Percentiles rank a stretch among this genome's conserved stretches.
These are phyloP conservation scores for Poteriospumella lacustris DNA, from an alignment of 108 stramenopile genomes.

Conservation along the genomic window DNA sequence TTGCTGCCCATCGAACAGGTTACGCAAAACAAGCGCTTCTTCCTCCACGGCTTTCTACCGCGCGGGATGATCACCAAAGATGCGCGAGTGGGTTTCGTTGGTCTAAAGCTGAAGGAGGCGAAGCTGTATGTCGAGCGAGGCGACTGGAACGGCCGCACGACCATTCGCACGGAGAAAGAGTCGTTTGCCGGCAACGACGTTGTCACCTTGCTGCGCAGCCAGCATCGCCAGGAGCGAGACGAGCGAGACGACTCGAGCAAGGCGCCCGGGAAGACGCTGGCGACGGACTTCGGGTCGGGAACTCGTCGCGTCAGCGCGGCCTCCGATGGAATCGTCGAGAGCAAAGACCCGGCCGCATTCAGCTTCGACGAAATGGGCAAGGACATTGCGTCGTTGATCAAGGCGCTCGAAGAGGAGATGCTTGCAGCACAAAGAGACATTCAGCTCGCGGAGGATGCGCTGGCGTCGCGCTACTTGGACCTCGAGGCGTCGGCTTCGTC, in stretches of 20 bases:
- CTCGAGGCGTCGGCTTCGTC: not conserved
- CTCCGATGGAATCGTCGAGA: not conserved
- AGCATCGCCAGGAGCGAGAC: not conserved
- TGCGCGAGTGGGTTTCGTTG: not conserved
- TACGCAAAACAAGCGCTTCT: not conserved
- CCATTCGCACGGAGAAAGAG: not conserved
- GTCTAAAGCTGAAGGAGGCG: not conserved
- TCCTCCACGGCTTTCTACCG: not conserved
- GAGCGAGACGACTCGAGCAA: not conserved
- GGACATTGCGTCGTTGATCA: not conserved
- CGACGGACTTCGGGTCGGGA: not conserved
- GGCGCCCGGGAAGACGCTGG: not conserved
- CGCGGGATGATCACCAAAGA: not conserved
- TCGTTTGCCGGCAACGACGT: not conserved
- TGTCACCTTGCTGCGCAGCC: not conserved
- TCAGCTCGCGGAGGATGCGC: not conserved
- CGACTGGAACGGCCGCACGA: not conserved
- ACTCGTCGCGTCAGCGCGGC: not conserved
- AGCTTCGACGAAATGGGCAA: not conserved
- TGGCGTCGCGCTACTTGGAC: not conserved
- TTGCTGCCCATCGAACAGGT: conserved; percentile 16
- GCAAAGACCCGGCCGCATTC: not conserved
- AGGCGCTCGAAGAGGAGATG: not conserved
- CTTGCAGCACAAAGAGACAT: not conserved
- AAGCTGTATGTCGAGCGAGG: not conserved